phyloP scores from a whole-genome alignment of 225 moss, liverwort and hornwort genomes.

The Marchantia polymorpha region DNA sequence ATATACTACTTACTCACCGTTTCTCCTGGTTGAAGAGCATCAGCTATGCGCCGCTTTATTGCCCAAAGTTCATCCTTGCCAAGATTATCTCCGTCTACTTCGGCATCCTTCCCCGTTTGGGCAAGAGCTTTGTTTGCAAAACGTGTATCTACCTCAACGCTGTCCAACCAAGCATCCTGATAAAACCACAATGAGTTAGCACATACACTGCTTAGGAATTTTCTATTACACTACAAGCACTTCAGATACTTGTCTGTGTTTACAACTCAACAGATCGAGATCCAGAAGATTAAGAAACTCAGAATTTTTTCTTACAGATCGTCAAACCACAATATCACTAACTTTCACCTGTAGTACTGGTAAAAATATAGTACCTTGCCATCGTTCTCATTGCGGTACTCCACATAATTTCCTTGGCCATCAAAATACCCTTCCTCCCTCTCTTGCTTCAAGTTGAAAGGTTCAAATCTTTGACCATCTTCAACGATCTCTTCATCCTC shows the following conservation, averaged over 20 bases:
- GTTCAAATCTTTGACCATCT: constrained; percentile 87
- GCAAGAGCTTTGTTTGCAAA: constrained; percentile 50
- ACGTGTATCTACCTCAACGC: constrained; percentile 77
- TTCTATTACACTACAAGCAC: not conserved
- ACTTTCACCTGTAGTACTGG: not conserved
- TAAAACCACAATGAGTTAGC: not conserved
- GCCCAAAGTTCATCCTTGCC: constrained; percentile 69
- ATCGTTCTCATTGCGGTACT: constrained; percentile 74
- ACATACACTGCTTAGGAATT: not conserved
- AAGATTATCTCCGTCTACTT: constrained; percentile 50
- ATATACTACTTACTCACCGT: constrained; percentile 43
- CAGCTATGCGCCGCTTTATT: constrained; percentile 77
- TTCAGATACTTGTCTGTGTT: not conserved
- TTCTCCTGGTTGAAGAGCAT: constrained; percentile 75
- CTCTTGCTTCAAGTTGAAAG: constrained; percentile 95
- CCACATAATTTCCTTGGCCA: constrained; percentile 93
- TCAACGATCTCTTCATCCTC: constrained; percentile 68
- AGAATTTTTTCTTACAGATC: no score
- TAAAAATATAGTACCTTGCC: constrained; percentile 45
- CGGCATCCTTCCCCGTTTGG: constrained; percentile 38
- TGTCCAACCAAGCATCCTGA: constrained; percentile 97
- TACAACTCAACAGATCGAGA: not conserved
- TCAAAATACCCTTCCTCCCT: constrained; percentile 97
- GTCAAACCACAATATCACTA: not conserved
- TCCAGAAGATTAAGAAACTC: no score